phyloP scores from a whole-genome alignment of 2,329 filamentous ascomycete species.

The Epichloe glyceriae region DNA sequence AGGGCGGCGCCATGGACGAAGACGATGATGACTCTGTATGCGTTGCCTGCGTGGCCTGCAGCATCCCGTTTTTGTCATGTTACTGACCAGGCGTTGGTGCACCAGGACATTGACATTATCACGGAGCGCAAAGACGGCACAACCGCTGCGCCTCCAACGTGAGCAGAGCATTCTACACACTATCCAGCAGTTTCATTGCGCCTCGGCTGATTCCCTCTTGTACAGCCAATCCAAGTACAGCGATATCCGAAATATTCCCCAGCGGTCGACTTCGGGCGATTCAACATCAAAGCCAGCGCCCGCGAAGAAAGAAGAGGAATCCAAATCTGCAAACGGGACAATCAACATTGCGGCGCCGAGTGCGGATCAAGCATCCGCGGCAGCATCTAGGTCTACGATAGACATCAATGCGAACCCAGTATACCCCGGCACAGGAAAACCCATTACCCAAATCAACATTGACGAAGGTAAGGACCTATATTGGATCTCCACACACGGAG shows the following conservation, averaged over 20 bases:
- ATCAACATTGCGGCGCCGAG: conserved; percentile 26
- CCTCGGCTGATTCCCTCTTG: background rate
- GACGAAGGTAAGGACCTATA: conserved; percentile 40
- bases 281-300: conserved; percentile 31
- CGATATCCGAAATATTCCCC: conserved; percentile 52
- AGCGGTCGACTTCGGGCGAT: conserved; percentile 42
- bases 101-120: conserved; percentile 54
- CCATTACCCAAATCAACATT: conserved; percentile 63
- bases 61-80: background rate
- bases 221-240: conserved; percentile 47
- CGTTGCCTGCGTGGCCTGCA: background rate
- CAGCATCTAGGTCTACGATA: conserved; percentile 68
- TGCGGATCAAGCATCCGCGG: conserved; percentile 42
- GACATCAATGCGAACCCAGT: conserved; percentile 74
- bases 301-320: conserved; percentile 32
- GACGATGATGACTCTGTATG: conserved; percentile 36
- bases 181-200: background rate
- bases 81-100: background rate
- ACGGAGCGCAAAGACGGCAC: conserved; percentile 53
- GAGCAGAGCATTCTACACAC: conserved; percentile 21
- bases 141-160: conserved; percentile 46
- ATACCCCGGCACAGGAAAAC: conserved; percentile 68
- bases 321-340: conserved; percentile 16
- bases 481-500: background rate
- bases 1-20: conserved; percentile 46